Percentiles rank a stretch among this genome's conserved stretches.
Conservation (phyloP, 306 rosid genomes). For the Comarum palustre region DNA sequence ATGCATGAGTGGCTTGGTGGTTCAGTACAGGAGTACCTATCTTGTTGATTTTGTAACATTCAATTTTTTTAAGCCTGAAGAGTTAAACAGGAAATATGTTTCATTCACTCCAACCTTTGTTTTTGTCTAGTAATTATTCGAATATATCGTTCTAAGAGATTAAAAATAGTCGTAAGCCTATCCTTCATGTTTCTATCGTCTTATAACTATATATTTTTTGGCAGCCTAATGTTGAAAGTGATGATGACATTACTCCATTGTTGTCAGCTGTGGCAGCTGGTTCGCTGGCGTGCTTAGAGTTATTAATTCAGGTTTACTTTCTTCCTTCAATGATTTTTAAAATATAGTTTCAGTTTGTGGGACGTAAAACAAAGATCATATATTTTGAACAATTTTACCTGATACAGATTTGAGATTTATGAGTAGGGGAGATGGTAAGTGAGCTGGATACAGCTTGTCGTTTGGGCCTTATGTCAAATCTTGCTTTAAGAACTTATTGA, state of each 20-base stretch:
- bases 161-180: neutral
- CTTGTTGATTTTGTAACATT: too few relatives aligned
- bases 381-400: neutral
- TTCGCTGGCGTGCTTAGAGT: slow-evolving; percentile 76
- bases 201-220: too few relatives aligned
- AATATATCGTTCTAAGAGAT: neutral
- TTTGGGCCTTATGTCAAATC: neutral
- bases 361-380: neutral
- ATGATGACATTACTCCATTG: slow-evolving; percentile 83
- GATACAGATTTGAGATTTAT: neutral
- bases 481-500: neutral
- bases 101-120: neutral
- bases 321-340: slow-evolving; percentile 24
- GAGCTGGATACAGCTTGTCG: neutral
- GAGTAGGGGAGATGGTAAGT: neutral
- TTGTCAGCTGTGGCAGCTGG: slow-evolving; percentile 86
- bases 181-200: neutral
- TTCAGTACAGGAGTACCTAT: neutral
- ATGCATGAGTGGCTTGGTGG: neutral
- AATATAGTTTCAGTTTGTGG: neutral
- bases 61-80: too few relatives aligned
- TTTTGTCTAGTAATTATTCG: neutral
- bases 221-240: slow-evolving; percentile 94
- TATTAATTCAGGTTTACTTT: slow-evolving; percentile 69
- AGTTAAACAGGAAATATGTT: neutral